Base-by-base conservation (phyloP, 768 basidiomycete genomes). In the Kwoniella sp. region DNA sequence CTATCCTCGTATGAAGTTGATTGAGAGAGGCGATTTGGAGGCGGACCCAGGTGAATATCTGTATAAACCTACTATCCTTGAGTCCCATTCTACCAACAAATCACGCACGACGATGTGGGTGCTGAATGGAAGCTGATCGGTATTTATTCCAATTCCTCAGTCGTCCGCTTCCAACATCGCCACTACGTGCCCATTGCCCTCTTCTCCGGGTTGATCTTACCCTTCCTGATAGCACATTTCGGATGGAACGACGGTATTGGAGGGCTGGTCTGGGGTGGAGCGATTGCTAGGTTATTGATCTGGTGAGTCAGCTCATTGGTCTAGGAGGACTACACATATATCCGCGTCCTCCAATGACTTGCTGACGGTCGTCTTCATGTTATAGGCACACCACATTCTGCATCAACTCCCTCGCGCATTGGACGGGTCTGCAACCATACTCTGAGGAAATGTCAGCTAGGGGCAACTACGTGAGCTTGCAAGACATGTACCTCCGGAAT, bases 361-460 rank as follows among this genome's bases (percentile, higher is more conserved):
- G n/a, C n/a, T n/a, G n/a, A n/a, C n/a, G n/a, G n/a, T n/a, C n/a
- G n/a, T n/a, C n/a, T n/a, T n/a, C n/a, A n/a, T n/a, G 17, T 33
- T 33, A 19, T 44, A 74, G 77, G 74, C 78, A 77, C 52, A 73
- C 77, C 6, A 78, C 75, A 1, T 78, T 80, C 64, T 77, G 73
- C 52, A 77, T 80, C 74, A 79, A 77, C 58, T 75, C 76, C 9
- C 63, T 92, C 6, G 89, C 90, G 2, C 90, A 92, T 65, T 90
- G 88, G 88, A 84, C 89, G 17, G 90, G 90, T 9, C 72, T 90
- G 21, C 90, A 91, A 68, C 88, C 87, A 0, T 91, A 90, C 73
- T 87, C 88, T 2, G 88, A 90, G 68, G 90, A 91, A 68, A 85
- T 91, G 68, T 88, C 88, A 2, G 90, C 90, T 0, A 80, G 86